Evolutionary conservation across 768 basidiomycete genomes (phyloP), one percentile per base, ranked within the genome.

Genomic region (Pulveroboletus frians): DNA sequence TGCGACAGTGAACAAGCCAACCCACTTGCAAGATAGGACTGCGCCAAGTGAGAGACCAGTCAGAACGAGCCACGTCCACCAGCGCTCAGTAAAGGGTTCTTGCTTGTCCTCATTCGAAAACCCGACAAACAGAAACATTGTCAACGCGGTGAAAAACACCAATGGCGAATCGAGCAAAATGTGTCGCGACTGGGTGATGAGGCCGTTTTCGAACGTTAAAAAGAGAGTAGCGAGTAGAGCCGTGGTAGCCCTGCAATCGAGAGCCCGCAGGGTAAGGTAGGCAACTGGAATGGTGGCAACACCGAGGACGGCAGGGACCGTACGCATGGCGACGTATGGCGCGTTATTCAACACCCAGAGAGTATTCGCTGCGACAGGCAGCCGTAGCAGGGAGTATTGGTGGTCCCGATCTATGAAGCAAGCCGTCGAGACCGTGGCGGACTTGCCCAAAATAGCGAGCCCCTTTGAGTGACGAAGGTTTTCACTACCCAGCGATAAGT

Each of bases 91-190:
- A 70, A 98, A 99, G 0, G 92, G 84, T 43, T 81, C 75, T 46
- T 84, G 76, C 64, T 81, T 85, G 72, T 96, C 87, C 67, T 95
- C 92, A 69, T 92, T 93, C 65, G 79, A 85, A 72, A 99, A 99
- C 1, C 87, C 82, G 54, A 82, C 78, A 85, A 93, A 99, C 47
- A 89, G 69, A 68, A 94, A 92, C 42, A 77, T 72, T 3, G 92
- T 86, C 27, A 96, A 81, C 0, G 91, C 91, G 20, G 94, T 97
- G 75, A 98, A 99, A 77, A 99, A 98, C 59, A 99, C 79, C 55
- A 99, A 79, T n/a, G 93, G 94, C 14, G 93, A 93, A 69, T 99
- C 96, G 65, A 99, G 86, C 40, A 99, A 88, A 68, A 99, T 97
- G 62, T 92, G 84, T 11, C 96, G 84, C 3, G 93, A 96, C 66